Evolutionary conservation across 768 basidiomycete genomes (phyloP), one percentile per base, ranked within the genome.

Genomic region (Leccinum subtestaceum): DNA sequence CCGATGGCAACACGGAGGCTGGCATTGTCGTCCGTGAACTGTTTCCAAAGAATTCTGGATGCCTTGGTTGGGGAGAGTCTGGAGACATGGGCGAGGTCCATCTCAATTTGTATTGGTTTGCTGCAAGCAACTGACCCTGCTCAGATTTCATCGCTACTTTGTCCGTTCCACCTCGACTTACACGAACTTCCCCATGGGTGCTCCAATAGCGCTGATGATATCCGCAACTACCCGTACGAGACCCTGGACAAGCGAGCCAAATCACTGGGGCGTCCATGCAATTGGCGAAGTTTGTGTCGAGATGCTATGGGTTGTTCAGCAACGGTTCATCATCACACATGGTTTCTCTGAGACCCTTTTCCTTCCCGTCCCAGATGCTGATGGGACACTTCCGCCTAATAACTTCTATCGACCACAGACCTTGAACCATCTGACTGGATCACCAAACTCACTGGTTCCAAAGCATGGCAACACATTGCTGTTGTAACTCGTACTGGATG

Each of bases 221-320:
- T 98, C 71, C 79, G 96, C 54, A 94, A 95, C 78, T 98, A 85
- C 75, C 73, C 80, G 0, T 98, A 98, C 82, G 90, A 93, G 84
- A 95, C 89, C 2, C 88, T 99, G 21, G 93, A 98, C 78, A 89
- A 89, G 74, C 87, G 2, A 25, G 23, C 23, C 89, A 2, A 92
- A 91, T 17, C 95, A 95, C 80, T 96, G 92, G 88, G 92, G 93
- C 38, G 94, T 95, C 9, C 89, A 92, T 66, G 89, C 89, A 21
- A 88, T 95, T 61, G 95, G 95, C 48, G 94, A 96, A 75, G 95
- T 98, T 56, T 98, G 95, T 95, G 95, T 95, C 5, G 76, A 94
- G 78, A 87, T 93, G 25, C 86, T 94, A 55, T 94, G 89, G 89
- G 81, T 93, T 64, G 80, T 90, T 50, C 80, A 84, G 19, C 84